Percentiles rank a stretch among this genome's conserved stretches.
These are phyloP conservation scores for Diddensiella transvaalensis DNA, from an alignment of 805 yeast species.

Conservation along the genomic window DNA sequence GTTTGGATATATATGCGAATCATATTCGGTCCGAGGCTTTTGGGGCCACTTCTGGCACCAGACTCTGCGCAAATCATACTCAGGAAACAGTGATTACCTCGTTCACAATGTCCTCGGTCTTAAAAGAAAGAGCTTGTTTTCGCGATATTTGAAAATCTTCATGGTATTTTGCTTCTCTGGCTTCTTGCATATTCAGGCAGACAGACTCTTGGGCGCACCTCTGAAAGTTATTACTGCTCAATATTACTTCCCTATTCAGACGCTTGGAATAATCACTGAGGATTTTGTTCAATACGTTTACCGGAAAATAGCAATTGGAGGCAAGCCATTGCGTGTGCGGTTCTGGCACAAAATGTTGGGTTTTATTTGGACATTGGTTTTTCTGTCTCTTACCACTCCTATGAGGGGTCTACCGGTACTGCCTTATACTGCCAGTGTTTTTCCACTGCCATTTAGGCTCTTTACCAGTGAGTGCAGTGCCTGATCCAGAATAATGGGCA, in stretches of 20 bases:
- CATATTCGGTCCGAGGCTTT: neutral
- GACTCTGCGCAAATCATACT: neutral
- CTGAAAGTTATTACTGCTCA: neutral
- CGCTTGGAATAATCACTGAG: neutral
- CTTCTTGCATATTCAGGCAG: neutral
- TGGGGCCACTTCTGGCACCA: conserved; percentile 1
- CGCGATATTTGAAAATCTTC: neutral
- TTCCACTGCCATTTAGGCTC: neutral
- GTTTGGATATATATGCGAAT: neutral
- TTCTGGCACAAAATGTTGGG: neutral
- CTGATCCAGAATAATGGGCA: too few species aligned
- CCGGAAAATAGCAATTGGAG: neutral
- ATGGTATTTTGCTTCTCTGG: neutral
- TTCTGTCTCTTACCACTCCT: neutral
- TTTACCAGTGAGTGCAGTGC: too few species aligned
- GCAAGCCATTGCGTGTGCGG: neutral
- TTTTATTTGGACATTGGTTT: neutral
- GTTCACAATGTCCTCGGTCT: neutral
- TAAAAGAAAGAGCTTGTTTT: neutral
- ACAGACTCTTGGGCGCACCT: neutral
- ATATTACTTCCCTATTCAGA: neutral
- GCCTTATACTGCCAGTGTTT: neutral
- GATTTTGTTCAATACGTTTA: neutral
- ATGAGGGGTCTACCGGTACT: neutral
- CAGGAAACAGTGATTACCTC: neutral